Evolutionary conservation across 1,284 basidiomycete species (phyloP).

Genomic region (Meira nashicola): DNA sequence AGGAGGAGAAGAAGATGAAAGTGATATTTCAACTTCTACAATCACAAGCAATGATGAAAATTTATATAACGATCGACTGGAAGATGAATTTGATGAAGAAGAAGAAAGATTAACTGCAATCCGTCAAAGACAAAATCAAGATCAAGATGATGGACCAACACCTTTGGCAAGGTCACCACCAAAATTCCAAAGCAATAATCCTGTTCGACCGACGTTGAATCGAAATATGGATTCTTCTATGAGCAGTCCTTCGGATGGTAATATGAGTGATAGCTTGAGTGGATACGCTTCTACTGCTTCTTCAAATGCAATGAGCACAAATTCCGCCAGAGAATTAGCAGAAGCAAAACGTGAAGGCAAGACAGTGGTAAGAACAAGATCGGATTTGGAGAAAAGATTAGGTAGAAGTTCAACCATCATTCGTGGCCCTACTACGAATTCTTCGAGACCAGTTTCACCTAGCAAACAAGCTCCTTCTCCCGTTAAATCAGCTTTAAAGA

Average conservation of each 20-base stretch:
- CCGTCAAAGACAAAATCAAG: not conserved
- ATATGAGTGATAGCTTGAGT: not conserved
- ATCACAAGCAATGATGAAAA: slow-evolving; percentile 9
- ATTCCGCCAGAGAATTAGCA: not conserved
- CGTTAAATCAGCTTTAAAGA: slow-evolving; percentile 19
- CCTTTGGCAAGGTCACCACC: slow-evolving; percentile 11
- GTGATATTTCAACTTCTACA: slow-evolving; percentile 5
- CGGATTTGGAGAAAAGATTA: not conserved
- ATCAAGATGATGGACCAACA: slow-evolving; percentile 7
- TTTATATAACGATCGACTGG: slow-evolving; percentile 14
- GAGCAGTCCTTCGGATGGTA: no score
- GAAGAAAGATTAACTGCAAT: slow-evolving; percentile 3
- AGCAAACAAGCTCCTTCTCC: slow-evolving; percentile 13
- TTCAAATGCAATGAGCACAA: no score
- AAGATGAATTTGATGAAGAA: slow-evolving; percentile 13
- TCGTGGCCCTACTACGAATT: slow-evolving; percentile 10
- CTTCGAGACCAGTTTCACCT: slow-evolving; percentile 15
- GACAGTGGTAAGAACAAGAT: not conserved
- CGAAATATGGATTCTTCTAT: not conserved
- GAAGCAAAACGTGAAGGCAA: slow-evolving; percentile 1
- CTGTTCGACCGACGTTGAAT: not conserved
- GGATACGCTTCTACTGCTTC: no score
- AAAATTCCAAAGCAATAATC: slow-evolving; percentile 3
- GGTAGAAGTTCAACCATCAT: slow-evolving; percentile 14
- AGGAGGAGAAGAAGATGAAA: not conserved